Evolutionary conservation across 257 asterid genomes (phyloP), one percentile per base, ranked within the genome.

Genomic region (Nicotiana undulata): DNA sequence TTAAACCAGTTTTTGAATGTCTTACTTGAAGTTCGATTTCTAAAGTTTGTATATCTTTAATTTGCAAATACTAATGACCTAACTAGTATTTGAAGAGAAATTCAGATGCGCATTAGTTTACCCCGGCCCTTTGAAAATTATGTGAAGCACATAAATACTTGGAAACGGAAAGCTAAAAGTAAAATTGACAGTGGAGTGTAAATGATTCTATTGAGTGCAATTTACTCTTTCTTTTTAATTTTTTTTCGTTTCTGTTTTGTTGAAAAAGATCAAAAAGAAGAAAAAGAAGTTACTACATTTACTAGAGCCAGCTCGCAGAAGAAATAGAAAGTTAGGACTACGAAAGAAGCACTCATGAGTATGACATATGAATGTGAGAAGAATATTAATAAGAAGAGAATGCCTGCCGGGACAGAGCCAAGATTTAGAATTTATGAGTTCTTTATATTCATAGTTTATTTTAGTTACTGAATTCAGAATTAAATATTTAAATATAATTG

Each of bases 261-360:
- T 74, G 28, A 49, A 49, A 74, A 26, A 22, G n/a, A 74, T 46
- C 37, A 26, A 74, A 74, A 74, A 44, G 76, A 68, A 37, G 76
- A 68, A 68, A 34, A 67, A 40, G 78, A 72, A 46, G 28, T 72
- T 74, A 74, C 44, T 61, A 74, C 9, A 74, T 74, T 74, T 74
- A 74, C 28, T 49, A 49, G 18, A 51, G 56, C 56, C 56, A 51
- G 18, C 56, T 51, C 16, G 18, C 18, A 13, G 18, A 51, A 51
- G 56, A 51, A 51, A 51, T 2, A 51, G 56, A 51, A 51, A 51
- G 56, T 5, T 11, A 51, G 56, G 18, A 13, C 56, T 51, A 51
- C 16, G 56, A 51, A 74, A 74, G 44, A 24, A 22, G 79, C 61
- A 74, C 79, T 24, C 79, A 74, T 49, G 24, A 74, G 26, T 49